Conservation (phyloP, 1,284 basidiomycete species). For the Testicularia cyperi region DNA sequence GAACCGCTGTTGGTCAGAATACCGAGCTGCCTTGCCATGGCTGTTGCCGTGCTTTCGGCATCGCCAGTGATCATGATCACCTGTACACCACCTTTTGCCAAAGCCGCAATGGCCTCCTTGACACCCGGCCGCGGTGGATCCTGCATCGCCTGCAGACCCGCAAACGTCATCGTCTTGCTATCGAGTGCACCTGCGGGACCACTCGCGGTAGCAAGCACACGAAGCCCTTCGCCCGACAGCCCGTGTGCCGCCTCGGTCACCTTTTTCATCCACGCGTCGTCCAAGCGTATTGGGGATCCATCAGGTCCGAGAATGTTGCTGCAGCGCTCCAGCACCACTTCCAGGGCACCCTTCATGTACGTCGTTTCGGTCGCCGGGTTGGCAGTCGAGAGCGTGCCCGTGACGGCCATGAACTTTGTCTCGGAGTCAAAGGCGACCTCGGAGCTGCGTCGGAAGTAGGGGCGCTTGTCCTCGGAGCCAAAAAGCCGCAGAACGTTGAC, state of each 20-base stretch:
- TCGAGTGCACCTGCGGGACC: conserved; percentile 62
- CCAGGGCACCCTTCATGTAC: conserved; percentile 90
- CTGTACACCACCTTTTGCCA: conserved; percentile 84
- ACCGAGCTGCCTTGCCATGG: conserved; percentile 88
- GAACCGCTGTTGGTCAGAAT: conserved; percentile 60
- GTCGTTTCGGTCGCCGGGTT: conserved; percentile 69
- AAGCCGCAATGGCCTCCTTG: conserved; percentile 76
- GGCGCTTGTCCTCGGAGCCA: conserved; percentile 71
- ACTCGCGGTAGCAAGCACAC: conserved; percentile 87
- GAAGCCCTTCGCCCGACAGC: conserved; percentile 74
- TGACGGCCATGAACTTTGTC: conserved; percentile 86
- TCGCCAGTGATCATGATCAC: conserved; percentile 99
- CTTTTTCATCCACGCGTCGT: conserved; percentile 68
- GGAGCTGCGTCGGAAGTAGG: conserved; percentile 71
- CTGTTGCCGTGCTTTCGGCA: conserved; percentile 82
- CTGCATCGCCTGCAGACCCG: conserved; percentile 89
- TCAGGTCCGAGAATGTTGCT: conserved; percentile 84
- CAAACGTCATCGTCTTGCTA: conserved; percentile 73
- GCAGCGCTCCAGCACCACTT: conserved; percentile 80
- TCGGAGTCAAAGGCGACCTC: conserved; percentile 92
- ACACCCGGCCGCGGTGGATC: conserved; percentile 93
- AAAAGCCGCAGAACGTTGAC: conserved; percentile 77
- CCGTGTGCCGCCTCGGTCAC: conserved; percentile 73
- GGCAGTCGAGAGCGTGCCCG: conserved; percentile 63
- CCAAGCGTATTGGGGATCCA: conserved; percentile 75